Evolutionary conservation across 2,329 filamentous ascomycete genomes (phyloP).

Genomic region (Diplocarpon mali): DNA sequence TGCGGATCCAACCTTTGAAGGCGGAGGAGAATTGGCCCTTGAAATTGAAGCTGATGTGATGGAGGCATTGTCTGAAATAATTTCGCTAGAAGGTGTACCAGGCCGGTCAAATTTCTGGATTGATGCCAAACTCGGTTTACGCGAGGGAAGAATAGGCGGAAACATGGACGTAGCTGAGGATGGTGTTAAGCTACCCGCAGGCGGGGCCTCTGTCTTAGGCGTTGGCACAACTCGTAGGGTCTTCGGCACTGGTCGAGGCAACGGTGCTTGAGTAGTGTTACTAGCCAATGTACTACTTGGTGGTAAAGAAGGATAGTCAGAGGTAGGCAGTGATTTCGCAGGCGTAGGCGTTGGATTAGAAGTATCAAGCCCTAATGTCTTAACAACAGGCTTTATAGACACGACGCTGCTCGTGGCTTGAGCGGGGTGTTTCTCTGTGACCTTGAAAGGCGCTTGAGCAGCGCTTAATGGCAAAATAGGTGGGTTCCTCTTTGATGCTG

Average conservation of each 20-base stretch:
- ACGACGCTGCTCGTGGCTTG: conserved; percentile 39
- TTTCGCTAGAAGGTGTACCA: conserved; percentile 63
- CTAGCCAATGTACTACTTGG: conserved; percentile 30
- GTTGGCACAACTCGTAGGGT: conserved; percentile 61
- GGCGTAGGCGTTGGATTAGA: conserved; percentile 15
- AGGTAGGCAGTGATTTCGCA: conserved; percentile 16
- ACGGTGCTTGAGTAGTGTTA: conserved; percentile 40
- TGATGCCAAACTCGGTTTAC: conserved; percentile 40
- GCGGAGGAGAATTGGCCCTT: conserved; percentile 61
- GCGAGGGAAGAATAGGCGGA: conserved; percentile 33
- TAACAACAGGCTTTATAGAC: conserved; percentile 30
- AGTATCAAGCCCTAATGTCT: conserved; percentile 1
- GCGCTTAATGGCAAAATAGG: background rate
- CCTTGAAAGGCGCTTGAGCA: conserved; percentile 10
- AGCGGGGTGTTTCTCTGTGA: conserved; percentile 17
- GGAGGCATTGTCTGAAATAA: conserved; percentile 66
- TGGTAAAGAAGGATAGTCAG: conserved; percentile 42
- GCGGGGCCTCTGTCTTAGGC: conserved; percentile 47
- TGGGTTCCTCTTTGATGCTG: conserved; percentile 9
- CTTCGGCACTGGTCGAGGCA: conserved; percentile 43
- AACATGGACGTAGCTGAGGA: conserved; percentile 28
- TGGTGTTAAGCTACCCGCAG: conserved; percentile 25
- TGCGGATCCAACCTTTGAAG: conserved; percentile 54
- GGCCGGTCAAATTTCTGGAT: conserved; percentile 41
- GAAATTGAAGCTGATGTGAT: conserved; percentile 63